Percentiles rank a stretch among this genome's conserved stretches.
These are phyloP conservation scores for Barbarea vulgaris DNA, from an alignment of 345 rosid species.

Conservation along the genomic window DNA sequence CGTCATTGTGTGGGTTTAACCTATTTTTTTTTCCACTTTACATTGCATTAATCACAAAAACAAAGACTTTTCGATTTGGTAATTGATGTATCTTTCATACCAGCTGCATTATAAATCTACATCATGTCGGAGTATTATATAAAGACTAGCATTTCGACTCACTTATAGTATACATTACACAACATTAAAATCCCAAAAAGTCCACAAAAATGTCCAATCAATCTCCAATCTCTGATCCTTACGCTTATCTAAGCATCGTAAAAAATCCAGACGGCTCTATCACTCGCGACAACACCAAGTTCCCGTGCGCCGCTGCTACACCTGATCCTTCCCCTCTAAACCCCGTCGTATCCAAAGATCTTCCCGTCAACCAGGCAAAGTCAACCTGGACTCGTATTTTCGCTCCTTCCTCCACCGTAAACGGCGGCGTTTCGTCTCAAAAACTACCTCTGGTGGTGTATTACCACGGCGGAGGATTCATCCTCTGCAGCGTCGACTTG, in stretches of 20 bases:
- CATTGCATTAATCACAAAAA: background rate
- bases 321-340: constrained; percentile 24
- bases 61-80: background rate
- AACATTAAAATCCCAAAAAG: background rate
- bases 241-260: constrained; percentile 34
- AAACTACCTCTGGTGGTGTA: constrained; percentile 62
- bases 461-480: constrained; percentile 73
- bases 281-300: constrained; percentile 34
- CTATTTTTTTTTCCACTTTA: background rate
- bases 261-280: constrained; percentile 44
- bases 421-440: background rate
- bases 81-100: background rate
- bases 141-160: background rate
- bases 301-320: constrained; percentile 23
- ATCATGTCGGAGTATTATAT: background rate
- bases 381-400: constrained; percentile 39
- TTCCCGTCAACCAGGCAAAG: constrained; percentile 23
- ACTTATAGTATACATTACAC: background rate
- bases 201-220: background rate
- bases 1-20: background rate
- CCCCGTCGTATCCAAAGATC: constrained; percentile 38
- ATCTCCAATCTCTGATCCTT: constrained; percentile 40
- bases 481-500: constrained; percentile 42
- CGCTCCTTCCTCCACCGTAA: constrained; percentile 8
- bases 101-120: background rate